Evolutionary conservation across 345 rosid species (phyloP), one percentile per base, ranked within the genome.

Genomic region (Psidium guajava): DNA sequence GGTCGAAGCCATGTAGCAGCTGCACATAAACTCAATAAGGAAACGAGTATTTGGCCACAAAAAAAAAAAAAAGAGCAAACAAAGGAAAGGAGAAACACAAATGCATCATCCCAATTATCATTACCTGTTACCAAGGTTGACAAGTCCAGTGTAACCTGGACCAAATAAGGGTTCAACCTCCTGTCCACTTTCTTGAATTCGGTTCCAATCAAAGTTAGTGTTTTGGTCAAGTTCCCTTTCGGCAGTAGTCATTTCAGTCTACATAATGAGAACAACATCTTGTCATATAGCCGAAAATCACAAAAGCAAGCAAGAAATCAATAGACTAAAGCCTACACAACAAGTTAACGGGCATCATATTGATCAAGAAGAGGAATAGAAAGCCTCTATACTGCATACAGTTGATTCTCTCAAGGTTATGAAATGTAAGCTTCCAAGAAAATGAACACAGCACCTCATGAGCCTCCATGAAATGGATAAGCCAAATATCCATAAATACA

Each of bases 171-270:
- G 98, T 77, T 96, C 96, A 86, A 94, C 87, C 21, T 92, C 97
- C 88, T 93, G 92, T 54, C 98, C 99, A 91, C 98, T 98, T 92
- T 98, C 99, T 92, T 96, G 99, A 86, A 98, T 98, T 82, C 99
- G 98, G 86, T 95, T 95, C 99, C 99, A 98, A 88, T 98, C 99
- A 89, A 93, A 96, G 89, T 96, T 96, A 81, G 96, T 92, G 87
- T 98, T 98, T 86, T 98, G 99, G 92, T 98, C 99, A 90, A 98
- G 96, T 93, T 98, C 99, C 90, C 93, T 94, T 89, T 98, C 99
- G n/a, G 99, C 98, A 82, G 99, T 98, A 84, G 99, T 98, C 99
- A 98, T 95, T 92, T 98, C 99, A 83, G 99, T 98, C 99, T 98
- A 74, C 85, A 47, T 8, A 69, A 69, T 69, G 80, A 32, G 47